Evolutionary conservation across 129 eudicot genomes (phyloP).

Genomic region (Apium graveolens): DNA sequence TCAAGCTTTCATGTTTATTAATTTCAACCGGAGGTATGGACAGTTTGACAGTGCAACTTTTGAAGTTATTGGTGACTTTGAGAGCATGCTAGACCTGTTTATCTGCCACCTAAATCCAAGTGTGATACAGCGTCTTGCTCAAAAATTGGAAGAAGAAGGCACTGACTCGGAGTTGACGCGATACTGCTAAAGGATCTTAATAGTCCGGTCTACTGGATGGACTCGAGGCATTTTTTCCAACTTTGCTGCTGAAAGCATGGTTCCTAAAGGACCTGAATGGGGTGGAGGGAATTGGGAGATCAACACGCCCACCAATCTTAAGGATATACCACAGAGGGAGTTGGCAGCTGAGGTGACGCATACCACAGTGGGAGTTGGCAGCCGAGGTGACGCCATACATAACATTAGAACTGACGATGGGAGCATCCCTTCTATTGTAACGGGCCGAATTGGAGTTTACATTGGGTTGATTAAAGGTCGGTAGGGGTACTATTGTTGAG

Average conservation of each 20-base stretch:
- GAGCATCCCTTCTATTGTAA: slow-evolving; percentile 75
- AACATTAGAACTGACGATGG: slow-evolving; percentile 97
- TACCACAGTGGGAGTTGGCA: no score
- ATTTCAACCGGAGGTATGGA: slow-evolving; percentile 59
- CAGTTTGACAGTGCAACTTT: slow-evolving; percentile 99
- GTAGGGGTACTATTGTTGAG: slow-evolving; percentile 80
- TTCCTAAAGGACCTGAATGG: slow-evolving; percentile 98
- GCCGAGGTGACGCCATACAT: no score
- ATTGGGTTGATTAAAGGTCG: slow-evolving; percentile 84
- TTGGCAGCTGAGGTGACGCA: slow-evolving; percentile 98
- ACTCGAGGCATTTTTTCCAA: slow-evolving; percentile 97
- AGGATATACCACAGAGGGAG: slow-evolving; percentile 91
- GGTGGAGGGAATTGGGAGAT: slow-evolving; percentile 99
- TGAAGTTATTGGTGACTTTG: slow-evolving; percentile 82
- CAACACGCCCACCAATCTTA: slow-evolving; percentile 71
- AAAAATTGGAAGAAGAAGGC: slow-evolving; percentile 84
- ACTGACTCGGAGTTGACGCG: slow-evolving; percentile 79
- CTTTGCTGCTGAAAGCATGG: slow-evolving; percentile 99
- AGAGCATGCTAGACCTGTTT: slow-evolving; percentile 89
- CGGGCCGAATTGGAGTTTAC: slow-evolving; percentile 92
- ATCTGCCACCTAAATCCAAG: slow-evolving; percentile 99
- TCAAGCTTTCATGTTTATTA: neutral
- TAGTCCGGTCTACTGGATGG: slow-evolving; percentile 97
- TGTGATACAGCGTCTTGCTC: slow-evolving; percentile 95
- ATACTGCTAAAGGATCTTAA: slow-evolving; percentile 76